These are phyloP conservation scores for Lophiotrema nucula DNA, from an alignment of 495 filamentous ascomycete species.

Conservation along the genomic window DNA sequence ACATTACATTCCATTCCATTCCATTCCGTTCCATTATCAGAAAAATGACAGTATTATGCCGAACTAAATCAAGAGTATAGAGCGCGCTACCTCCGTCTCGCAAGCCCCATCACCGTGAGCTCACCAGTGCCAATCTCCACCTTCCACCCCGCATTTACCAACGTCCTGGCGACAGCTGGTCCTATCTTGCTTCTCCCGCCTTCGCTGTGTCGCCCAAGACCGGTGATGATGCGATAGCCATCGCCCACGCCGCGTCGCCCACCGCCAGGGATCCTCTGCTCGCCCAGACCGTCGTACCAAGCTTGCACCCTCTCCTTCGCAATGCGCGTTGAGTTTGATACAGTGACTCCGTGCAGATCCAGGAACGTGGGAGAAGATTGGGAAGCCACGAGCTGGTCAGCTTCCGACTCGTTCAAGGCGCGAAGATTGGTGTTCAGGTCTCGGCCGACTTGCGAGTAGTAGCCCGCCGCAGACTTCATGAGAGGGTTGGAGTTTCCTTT, in stretches of 20 bases:
- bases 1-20: no score
- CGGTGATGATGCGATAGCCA: conserved; percentile 74
- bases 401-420: conserved; percentile 49
- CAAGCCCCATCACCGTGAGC: conserved; percentile 64
- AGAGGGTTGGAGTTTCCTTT: conserved; percentile 63
- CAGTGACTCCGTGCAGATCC: conserved; percentile 83
- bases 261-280: conserved; percentile 51
- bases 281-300: conserved; percentile 80
- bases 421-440: conserved; percentile 50
- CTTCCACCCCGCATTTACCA: conserved; percentile 79
- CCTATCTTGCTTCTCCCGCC: conserved; percentile 72
- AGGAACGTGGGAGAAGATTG: conserved; percentile 58
- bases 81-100: no score
- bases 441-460: conserved; percentile 61
- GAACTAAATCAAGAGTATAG: no score
- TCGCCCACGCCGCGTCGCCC: conserved; percentile 41
- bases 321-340: conserved; percentile 76
- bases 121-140: conserved; percentile 66
- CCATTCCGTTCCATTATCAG: no score
- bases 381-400: conserved; percentile 59
- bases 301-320: conserved; percentile 59
- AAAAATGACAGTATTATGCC: no score
- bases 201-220: conserved; percentile 73
- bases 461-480: conserved; percentile 65
- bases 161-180: conserved; percentile 74